Evolutionary conservation across 2,329 filamentous ascomycete species (phyloP), one percentile per base, ranked within the genome.

Genomic region (Aspergillus quadricinctus): DNA sequence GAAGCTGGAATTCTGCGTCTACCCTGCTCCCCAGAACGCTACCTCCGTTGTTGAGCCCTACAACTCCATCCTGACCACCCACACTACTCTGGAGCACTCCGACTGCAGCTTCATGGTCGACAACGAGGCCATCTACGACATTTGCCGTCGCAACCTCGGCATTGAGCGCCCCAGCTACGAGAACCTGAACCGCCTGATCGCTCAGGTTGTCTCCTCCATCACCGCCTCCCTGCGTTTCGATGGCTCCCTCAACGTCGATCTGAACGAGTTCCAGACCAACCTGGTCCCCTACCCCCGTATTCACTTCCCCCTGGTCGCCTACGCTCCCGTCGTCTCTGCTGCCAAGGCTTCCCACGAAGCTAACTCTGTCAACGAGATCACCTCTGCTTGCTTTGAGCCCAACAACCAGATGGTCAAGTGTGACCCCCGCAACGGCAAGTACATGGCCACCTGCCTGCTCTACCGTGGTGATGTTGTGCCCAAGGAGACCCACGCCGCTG

Each of bases 391-490:
- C 88, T 99, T 99, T 82, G 93, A 99, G 86, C 92, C 93, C 69
- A 90, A 97, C 87, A 97, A 96, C 87, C 93, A 99, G 88, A 99
- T 99, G 93, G 93, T 99, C 77, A 96, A 96, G 85, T 99, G 93
- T 75, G 94, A 99, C 77, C 93, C 93, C 68, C 92, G 92, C 73
- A 92, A 95, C 78, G 93, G 93, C 80, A 99, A 99, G 85, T 99
- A 99, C 86, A 99, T 99, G 93, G 93, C 93, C 64, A 97, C 92
- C 70, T 97, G 92, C 79, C 80, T 99, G 80, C 82, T 99, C 76
- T 99, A 99, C 86, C 93, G 93, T 76, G 94, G 93, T 78, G 94
- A 97, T 72, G 93, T 99, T 69, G 94, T 97, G 61, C 90, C 93
- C 79, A 95, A 96, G 81, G 93, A 97, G 72, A 90, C 90, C 66